Evolutionary conservation across 2,329 filamentous ascomycete genomes (phyloP).

Genomic region (Incumbomyces delicatus): DNA sequence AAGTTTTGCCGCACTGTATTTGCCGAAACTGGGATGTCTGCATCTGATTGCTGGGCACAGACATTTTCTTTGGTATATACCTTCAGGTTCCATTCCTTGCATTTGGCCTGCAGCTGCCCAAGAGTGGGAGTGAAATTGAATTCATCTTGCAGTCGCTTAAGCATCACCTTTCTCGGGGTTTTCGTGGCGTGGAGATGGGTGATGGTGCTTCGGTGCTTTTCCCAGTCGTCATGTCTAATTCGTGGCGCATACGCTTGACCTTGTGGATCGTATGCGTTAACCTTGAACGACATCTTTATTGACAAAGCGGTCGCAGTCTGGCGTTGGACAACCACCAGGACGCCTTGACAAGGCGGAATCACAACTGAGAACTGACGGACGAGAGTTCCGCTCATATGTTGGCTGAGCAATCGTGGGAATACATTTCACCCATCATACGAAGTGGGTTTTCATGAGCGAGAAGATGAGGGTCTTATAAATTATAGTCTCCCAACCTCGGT

Average conservation of each 20-base stretch:
- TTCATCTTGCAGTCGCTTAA: conserved; percentile 2
- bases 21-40: neutral
- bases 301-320: too few relatives aligned
- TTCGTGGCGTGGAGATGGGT: neutral
- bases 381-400: too few relatives aligned
- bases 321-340: neutral
- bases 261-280: conserved; percentile 4
- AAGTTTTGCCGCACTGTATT: neutral
- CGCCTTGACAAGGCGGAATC: too few relatives aligned
- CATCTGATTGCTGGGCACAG: neutral
- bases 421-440: too few relatives aligned
- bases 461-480: too few relatives aligned
- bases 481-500: too few relatives aligned
- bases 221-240: conserved; percentile 1
- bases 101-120: conserved; percentile 4
- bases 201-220: conserved; percentile 2
- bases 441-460: too few relatives aligned
- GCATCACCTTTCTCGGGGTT: conserved; percentile 3
- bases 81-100: conserved; percentile 5
- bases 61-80: conserved; percentile 2
- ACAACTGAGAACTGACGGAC: too few relatives aligned
- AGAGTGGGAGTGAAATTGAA: neutral
- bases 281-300: conserved; percentile 1
- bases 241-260: conserved; percentile 2
- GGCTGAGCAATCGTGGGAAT: too few relatives aligned